Conservation (phyloP, 768 basidiomycete species). For the Gymnopilus dilepis region DNA sequence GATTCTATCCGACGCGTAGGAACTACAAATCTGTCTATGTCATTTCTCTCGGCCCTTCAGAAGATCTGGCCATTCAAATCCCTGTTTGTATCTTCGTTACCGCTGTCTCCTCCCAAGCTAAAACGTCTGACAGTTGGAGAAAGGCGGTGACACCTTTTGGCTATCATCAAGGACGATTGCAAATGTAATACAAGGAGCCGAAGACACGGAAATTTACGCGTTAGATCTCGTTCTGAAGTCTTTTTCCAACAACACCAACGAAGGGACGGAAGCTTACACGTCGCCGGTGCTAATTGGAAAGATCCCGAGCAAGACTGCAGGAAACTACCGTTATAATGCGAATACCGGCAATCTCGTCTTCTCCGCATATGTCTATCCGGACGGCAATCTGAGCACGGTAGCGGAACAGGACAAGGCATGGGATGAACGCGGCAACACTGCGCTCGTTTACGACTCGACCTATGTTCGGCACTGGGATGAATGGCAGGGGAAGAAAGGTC, state of each 20-base stretch:
- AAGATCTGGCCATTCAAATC: slow-evolving; percentile 55
- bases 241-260: slow-evolving; percentile 27
- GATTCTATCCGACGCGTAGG: slow-evolving; percentile 40
- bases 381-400: slow-evolving; percentile 73
- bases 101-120: background rate
- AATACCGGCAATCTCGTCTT: slow-evolving; percentile 75
- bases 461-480: slow-evolving; percentile 82
- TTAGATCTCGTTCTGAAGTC: slow-evolving; percentile 53
- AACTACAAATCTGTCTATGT: slow-evolving; percentile 74
- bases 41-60: slow-evolving; percentile 55
- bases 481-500: slow-evolving; percentile 75
- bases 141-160: slow-evolving; percentile 83
- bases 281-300: slow-evolving; percentile 59
- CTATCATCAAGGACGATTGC: slow-evolving; percentile 72
- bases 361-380: slow-evolving; percentile 80
- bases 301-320: slow-evolving; percentile 68
- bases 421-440: slow-evolving; percentile 74
- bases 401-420: slow-evolving; percentile 73
- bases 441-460: slow-evolving; percentile 69
- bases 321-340: slow-evolving; percentile 72
- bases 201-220: slow-evolving; percentile 63
- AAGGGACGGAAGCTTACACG: slow-evolving; percentile 35
- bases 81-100: slow-evolving; percentile 40
- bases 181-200: slow-evolving; percentile 63
- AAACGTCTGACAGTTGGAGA: slow-evolving; percentile 47